Evolutionary conservation across 2,329 filamentous ascomycete species (phyloP).

Genomic region (Sporothrix inflata): DNA sequence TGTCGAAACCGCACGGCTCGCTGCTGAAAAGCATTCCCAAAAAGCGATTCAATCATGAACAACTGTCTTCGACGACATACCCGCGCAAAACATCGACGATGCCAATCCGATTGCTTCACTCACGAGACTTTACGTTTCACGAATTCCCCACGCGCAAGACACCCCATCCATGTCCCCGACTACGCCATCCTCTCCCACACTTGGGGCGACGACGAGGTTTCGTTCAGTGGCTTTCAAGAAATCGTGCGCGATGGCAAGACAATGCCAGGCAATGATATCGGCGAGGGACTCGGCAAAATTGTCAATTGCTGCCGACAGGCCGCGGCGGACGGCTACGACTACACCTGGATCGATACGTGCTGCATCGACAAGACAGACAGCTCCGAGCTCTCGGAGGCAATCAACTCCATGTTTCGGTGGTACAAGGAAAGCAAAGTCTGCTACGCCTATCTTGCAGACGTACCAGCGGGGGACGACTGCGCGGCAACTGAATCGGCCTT

Average conservation of each 20-base stretch:
- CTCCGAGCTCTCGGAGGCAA: conserved; percentile 9
- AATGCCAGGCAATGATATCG: conserved; percentile 41
- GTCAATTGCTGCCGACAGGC: neutral
- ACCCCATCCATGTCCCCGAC: neutral
- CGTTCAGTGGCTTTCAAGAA: conserved; percentile 26
- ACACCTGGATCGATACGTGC: conserved; percentile 26
- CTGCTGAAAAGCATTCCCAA: neutral
- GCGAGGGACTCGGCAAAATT: conserved; percentile 44
- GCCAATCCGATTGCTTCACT: conserved; percentile 24
- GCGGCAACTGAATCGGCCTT: neutral
- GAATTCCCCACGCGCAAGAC: neutral
- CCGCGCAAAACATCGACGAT: neutral
- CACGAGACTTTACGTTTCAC: conserved; percentile 1
- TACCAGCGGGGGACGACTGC: neutral
- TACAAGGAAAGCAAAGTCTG: conserved; percentile 12
- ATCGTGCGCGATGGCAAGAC: conserved; percentile 35
- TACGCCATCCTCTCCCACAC: conserved; percentile 37
- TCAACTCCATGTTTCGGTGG: conserved; percentile 30
- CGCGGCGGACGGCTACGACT: neutral
- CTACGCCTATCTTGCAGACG: conserved; percentile 24
- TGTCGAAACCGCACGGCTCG: neutral
- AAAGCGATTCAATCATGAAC: neutral
- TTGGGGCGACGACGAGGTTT: conserved; percentile 32
- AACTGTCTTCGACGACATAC: neutral
- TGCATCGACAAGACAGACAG: conserved; percentile 27